Percentiles rank a stretch among this genome's conserved stretches.
Conservation (phyloP, 495 filamentous ascomycete genomes). For the Xylaria longipes region DNA sequence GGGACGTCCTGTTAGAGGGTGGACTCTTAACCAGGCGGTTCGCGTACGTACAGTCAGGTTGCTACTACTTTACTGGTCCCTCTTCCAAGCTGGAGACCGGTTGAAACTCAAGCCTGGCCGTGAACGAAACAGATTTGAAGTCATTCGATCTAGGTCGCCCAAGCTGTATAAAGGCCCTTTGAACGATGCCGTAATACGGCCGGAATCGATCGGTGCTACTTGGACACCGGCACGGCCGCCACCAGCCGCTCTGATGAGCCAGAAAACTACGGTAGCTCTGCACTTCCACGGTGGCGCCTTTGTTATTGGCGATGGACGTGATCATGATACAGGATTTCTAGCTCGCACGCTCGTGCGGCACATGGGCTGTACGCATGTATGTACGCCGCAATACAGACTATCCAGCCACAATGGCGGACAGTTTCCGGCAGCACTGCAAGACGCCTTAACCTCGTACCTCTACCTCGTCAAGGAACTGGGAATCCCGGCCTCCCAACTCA, state of each 20-base stretch:
- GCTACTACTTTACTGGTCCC: neutral
- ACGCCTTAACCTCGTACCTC: constrained; percentile 49
- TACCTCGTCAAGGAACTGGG: constrained; percentile 44
- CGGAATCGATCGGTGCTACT: constrained; percentile 13
- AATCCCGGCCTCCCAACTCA: constrained; percentile 38
- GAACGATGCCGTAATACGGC: constrained; percentile 1
- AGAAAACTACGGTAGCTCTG: constrained; percentile 11
- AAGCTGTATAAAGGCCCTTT: constrained; percentile 14
- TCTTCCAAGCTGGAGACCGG: neutral
- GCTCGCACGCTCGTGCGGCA: constrained; percentile 28
- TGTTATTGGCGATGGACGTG: constrained; percentile 45
- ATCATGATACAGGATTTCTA: constrained; percentile 39
- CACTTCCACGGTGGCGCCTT: constrained; percentile 56
- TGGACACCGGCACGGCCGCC: constrained; percentile 17
- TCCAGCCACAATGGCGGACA: constrained; percentile 34
- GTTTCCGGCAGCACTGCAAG: constrained; percentile 56
- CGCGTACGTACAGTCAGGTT: constrained; percentile 13
- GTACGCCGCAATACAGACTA: constrained; percentile 49
- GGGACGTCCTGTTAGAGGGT: constrained; percentile 23
- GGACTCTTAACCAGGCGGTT: constrained; percentile 18
- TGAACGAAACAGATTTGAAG: constrained; percentile 13
- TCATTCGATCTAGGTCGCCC: neutral
- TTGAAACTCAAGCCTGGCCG: constrained; percentile 22
- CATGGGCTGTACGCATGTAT: constrained; percentile 35
- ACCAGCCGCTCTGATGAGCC: neutral